phyloP scores from a whole-genome alignment of 1,284 basidiomycete species.

The Irpex sp. region DNA sequence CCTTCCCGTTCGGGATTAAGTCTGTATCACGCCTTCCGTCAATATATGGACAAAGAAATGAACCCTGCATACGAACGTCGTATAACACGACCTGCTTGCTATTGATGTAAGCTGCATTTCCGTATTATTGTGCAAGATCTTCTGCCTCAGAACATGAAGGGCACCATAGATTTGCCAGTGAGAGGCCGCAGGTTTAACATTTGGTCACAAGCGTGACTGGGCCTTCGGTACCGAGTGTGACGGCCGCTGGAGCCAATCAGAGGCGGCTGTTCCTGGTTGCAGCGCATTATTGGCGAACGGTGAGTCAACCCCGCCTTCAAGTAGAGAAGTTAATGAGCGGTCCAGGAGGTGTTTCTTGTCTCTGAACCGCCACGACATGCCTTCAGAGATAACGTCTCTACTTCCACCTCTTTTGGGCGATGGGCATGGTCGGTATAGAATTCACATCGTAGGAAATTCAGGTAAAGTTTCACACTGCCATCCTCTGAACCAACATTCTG shows the following conservation, averaged over 20 bases:
- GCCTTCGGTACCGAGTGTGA: background rate
- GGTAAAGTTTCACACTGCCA: conserved; percentile 31
- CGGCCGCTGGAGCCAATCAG: background rate
- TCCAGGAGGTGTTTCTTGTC: background rate
- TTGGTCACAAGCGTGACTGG: background rate
- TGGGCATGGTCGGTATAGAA: conserved; percentile 40
- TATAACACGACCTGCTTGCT: too few relatives aligned
- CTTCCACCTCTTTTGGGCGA: conserved; percentile 44
- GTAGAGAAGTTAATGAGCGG: too few relatives aligned
- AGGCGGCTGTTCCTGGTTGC: background rate
- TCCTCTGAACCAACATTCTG: background rate
- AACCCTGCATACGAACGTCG: too few relatives aligned
- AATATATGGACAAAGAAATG: too few relatives aligned
- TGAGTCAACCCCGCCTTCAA: too few relatives aligned
- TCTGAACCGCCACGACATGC: conserved; percentile 1
- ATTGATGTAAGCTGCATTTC: too few relatives aligned
- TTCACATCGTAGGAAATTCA: conserved; percentile 53
- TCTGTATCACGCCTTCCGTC: too few relatives aligned
- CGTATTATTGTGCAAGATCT: too few relatives aligned
- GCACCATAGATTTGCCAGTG: too few relatives aligned
- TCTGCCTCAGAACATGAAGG: too few relatives aligned
- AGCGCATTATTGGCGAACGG: background rate
- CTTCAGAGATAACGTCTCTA: background rate
- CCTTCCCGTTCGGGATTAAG: too few relatives aligned
- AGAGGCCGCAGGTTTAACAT: too few relatives aligned